Conservation (phyloP, 768 basidiomycete genomes). For the Lactarius sp. region DNA sequence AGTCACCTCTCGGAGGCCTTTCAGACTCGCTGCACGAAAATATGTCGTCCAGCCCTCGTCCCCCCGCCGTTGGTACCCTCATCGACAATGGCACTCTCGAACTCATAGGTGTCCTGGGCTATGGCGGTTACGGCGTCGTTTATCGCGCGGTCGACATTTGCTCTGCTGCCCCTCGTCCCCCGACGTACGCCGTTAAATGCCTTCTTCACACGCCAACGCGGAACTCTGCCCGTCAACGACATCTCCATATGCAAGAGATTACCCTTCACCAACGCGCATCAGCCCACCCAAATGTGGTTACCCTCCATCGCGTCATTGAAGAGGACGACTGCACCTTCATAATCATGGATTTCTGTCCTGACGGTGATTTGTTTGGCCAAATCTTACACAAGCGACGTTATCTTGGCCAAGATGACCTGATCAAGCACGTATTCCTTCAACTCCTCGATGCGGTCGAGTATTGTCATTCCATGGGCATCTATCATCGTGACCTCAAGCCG, state of each 20-base stretch:
- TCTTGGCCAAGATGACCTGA: conserved; percentile 77
- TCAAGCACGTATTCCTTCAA: conserved; percentile 89
- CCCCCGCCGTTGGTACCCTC: conserved; percentile 59
- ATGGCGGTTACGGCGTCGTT: conserved; percentile 94
- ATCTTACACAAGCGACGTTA: conserved; percentile 76
- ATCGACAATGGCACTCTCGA: conserved; percentile 82
- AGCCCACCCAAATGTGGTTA: conserved; percentile 76
- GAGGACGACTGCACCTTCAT: conserved; percentile 79
- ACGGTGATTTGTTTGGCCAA: conserved; percentile 90
- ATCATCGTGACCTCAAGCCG: conserved; percentile 96
- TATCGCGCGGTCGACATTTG: conserved; percentile 74
- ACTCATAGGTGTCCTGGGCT: conserved; percentile 82
- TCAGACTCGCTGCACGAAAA: conserved; percentile 26
- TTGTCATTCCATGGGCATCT: conserved; percentile 87
- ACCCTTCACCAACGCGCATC: conserved; percentile 71
- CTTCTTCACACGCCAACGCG: conserved; percentile 52
- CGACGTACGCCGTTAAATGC: conserved; percentile 89
- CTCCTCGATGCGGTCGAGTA: conserved; percentile 91
- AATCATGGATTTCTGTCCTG: conserved; percentile 88
- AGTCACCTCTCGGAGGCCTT: conserved; percentile 18
- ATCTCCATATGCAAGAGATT: conserved; percentile 82
- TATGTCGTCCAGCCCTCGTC: conserved; percentile 34
- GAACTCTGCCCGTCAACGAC: conserved; percentile 53
- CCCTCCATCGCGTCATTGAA: conserved; percentile 84
- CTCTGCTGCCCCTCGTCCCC: conserved; percentile 35